Evolutionary conservation across 441 rosid genomes (phyloP).

Genomic region (Erodium moschatum): DNA sequence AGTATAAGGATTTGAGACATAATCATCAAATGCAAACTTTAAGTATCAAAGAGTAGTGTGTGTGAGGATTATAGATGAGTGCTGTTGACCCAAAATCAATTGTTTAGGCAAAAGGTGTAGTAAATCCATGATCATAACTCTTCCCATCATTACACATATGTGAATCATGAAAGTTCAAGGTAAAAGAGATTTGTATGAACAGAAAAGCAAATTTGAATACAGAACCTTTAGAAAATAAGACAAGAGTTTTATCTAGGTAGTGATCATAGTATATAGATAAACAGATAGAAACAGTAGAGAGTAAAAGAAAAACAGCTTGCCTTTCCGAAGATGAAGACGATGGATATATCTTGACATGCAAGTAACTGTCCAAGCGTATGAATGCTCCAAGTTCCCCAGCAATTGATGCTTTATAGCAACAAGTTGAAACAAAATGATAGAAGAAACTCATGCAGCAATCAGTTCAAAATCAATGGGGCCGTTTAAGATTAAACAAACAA

Average conservation of each 20-base stretch:
- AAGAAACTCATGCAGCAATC: background rate
- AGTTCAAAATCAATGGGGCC: background rate
- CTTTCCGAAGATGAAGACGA: background rate
- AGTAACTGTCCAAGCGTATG: background rate
- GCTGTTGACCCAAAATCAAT: background rate
- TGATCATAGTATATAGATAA: background rate
- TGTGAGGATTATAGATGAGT: background rate
- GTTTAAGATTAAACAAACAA: background rate
- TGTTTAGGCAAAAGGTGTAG: background rate
- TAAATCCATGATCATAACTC: background rate
- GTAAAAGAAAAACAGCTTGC: constrained; percentile 1
- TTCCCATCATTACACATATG: background rate
- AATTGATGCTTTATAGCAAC: background rate
- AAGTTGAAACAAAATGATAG: background rate
- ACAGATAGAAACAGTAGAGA: background rate
- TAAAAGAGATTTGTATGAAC: too few relatives aligned
- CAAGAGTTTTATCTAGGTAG: background rate
- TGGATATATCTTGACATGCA: background rate
- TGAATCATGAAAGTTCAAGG: background rate
- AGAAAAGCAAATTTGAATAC: background rate
- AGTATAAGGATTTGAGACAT: constrained; percentile 1
- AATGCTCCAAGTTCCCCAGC: background rate
- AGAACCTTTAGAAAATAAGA: background rate
- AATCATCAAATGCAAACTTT: background rate
- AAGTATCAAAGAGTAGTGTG: background rate